Conservation (phyloP, 2,329 filamentous ascomycete species). For the Beauveria caledonica region DNA sequence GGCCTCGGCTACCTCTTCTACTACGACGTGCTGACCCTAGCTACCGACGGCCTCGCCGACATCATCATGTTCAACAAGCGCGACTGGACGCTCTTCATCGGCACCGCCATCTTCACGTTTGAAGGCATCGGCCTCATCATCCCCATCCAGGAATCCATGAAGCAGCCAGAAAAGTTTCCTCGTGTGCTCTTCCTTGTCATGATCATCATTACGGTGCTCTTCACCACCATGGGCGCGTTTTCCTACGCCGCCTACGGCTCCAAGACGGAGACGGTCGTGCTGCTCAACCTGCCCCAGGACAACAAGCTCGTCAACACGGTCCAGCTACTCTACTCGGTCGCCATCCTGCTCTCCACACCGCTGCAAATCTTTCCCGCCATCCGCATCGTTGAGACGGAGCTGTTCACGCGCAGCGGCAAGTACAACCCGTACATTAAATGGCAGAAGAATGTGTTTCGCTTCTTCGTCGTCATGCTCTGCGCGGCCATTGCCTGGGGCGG, state of each 20-base stretch:
- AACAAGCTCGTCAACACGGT: conserved; percentile 91
- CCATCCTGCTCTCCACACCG: conserved; percentile 92
- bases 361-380: conserved; percentile 97
- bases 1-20: conserved; percentile 93
- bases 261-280: conserved; percentile 89
- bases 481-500: conserved; percentile 85
- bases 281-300: conserved; percentile 93
- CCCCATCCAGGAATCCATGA: conserved; percentile 97
- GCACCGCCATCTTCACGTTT: conserved; percentile 97
- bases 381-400: conserved; percentile 86
- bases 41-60: conserved; percentile 67
- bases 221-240: conserved; percentile 82
- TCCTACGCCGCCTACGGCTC: conserved; percentile 96
- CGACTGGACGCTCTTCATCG: conserved; percentile 96
- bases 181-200: conserved; percentile 82
- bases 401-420: conserved; percentile 91
- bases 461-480: conserved; percentile 82
- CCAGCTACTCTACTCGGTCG: conserved; percentile 93
- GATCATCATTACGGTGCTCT: conserved; percentile 88
- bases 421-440: conserved; percentile 99
- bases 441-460: conserved; percentile 97
- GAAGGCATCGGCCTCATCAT: conserved; percentile 97
- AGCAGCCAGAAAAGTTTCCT: conserved; percentile 81
- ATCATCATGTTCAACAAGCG: conserved; percentile 84
- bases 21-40: conserved; percentile 82